Evolutionary conservation across 805 yeast genomes (phyloP).

Genomic region (Pichia nakasei): DNA sequence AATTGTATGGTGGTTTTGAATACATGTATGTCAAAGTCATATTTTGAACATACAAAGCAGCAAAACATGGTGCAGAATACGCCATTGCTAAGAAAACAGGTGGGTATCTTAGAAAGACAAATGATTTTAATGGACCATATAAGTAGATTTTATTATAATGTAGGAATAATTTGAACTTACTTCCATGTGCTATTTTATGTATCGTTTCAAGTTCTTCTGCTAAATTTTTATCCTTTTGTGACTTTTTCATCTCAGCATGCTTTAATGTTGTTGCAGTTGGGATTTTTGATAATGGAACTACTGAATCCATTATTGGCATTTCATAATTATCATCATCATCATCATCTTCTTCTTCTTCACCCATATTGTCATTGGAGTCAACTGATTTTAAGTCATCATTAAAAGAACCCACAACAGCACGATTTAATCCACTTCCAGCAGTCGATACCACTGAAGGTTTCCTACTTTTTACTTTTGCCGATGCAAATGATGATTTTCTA

Average conservation of each 20-base stretch:
- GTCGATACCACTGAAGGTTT: not conserved
- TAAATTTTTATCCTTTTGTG: conserved; percentile 13
- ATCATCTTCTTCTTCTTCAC: not conserved
- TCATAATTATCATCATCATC: conserved; percentile 21
- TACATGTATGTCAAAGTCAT: conserved; percentile 61
- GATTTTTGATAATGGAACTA: conserved; percentile 27
- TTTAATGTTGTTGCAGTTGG: conserved; percentile 15
- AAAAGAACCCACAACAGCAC: too few relatives aligned
- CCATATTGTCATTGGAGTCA: not conserved
- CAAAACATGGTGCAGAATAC: conserved; percentile 66
- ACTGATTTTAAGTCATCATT: not conserved
- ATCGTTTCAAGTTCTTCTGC: conserved; percentile 14
- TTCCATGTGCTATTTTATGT: conserved; percentile 14
- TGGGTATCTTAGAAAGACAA: conserved; percentile 57
- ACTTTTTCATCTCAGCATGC: conserved; percentile 8
- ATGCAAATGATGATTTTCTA: not conserved
- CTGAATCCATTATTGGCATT: conserved; percentile 29
- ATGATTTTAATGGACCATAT: conserved; percentile 52
- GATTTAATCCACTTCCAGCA: too few relatives aligned
- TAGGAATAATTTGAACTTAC: conserved; percentile 17
- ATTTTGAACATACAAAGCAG: conserved; percentile 63
- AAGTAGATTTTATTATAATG: conserved; percentile 37
- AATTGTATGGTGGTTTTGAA: conserved; percentile 59
- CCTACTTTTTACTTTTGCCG: not conserved
- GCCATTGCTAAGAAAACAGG: conserved; percentile 61